phyloP scores from a whole-genome alignment of 192 early-diverging fungal species.

The Backusella psychrophila region DNA sequence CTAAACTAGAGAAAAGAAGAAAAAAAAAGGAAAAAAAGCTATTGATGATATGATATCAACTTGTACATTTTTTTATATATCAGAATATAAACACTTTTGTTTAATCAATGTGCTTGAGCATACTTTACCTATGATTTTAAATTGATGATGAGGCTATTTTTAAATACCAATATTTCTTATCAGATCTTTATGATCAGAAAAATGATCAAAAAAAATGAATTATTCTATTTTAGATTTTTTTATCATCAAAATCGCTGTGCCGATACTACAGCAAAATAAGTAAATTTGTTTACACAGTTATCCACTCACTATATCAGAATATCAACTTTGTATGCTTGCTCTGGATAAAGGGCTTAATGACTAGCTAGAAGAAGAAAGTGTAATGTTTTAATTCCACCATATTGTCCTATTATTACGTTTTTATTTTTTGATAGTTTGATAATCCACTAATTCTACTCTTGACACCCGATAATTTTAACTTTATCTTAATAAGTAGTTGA shows the following conservation, averaged over 20 bases:
- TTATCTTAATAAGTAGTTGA: no score
- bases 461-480: no score
- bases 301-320: background rate
- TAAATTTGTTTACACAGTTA: background rate
- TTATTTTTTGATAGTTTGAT: no score
- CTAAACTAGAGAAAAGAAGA: no score
- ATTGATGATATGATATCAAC: constrained; percentile 3
- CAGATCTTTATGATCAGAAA: background rate
- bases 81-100: background rate
- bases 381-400: no score
- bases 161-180: background rate
- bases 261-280: background rate
- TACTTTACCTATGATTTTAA: background rate
- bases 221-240: background rate
- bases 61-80: constrained; percentile 11
- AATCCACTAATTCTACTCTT: no score
- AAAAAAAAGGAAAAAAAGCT: background rate
- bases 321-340: background rate
- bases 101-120: background rate
- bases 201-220: no score
- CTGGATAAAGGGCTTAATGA: no score
- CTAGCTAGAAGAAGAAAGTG: no score
- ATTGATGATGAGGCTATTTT: background rate
- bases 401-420: no score
- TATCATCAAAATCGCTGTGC: background rate